Evolutionary conservation across 345 rosid genomes (phyloP), one percentile per base, ranked within the genome.

Genomic region (Litchi chinensis): DNA sequence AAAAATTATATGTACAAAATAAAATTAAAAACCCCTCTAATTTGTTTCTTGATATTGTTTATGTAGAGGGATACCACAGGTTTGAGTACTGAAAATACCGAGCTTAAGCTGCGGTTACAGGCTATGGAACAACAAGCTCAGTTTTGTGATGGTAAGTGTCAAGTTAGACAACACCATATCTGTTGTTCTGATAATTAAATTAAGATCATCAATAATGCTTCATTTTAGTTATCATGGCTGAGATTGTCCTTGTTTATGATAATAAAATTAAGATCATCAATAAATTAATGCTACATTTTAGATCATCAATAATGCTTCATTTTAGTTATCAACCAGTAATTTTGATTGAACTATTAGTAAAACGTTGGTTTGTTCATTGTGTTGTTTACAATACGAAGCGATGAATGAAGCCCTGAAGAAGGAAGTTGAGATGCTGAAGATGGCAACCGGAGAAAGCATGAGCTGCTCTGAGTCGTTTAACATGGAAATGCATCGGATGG

Each of bases 51-150:
- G 24, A 69, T 5, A 5, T 73, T 56, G 5, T 71, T 11, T 32
- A 62, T 70, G 12, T 85, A 95, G 97, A 93, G 95, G 80, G 95
- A 95, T 59, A 91, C 94, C 21, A 88, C 85, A 76, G 91, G 93
- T 69, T 62, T 95, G 70, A 86, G 84, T 56, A 81, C 86, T 21
- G 95, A 91, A 78, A 95, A 95, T 81, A 85, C 90, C 71, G 97
- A 95, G 85, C 88, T 95, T 43, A 91, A 93, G 72, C 79, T 92
- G 73, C 89, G 91, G 18, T 80, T 95, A 82, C 97, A 93, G 70
- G 87, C 92, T 19, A 90, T 90, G 91, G 97, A 95, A 84, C 98
- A 93, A 78, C 93, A 90, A 81, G 92, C 90, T 80, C 93, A 90
- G 82, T 81, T 93, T 81, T 93, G 91, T 76, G 95, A 92, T 83